Evolutionary conservation across 768 basidiomycete genomes (phyloP), one percentile per base, ranked within the genome.

Genomic region (Rhizopogon roseolus): DNA sequence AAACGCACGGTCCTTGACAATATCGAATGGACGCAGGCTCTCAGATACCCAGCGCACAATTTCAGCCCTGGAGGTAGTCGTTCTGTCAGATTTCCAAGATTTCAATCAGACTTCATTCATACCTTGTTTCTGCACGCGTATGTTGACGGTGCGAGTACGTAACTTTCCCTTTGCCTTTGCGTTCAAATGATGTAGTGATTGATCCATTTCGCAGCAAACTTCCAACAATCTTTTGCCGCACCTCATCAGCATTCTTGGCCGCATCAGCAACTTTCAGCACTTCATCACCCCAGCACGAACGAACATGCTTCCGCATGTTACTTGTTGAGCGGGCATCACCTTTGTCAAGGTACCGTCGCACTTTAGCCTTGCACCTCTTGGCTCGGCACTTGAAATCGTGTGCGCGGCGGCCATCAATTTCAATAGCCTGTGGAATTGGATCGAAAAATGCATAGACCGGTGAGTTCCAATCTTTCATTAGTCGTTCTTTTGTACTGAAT

Each of bases 211-310:
- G 19, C 13, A 41, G 45, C 13, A 45, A 6, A 13, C 43, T 1
- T 11, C 10, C 11, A 34, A 56, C 32, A 14, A 57, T 54, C 25
- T 49, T 55, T 5, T 32, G 48, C 22, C 5, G 36, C 0, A 41
- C 53, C 37, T 11, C 57, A 45, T 41, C 13, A 4, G 34, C 56
- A 32, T 60, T 54, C 17, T 61, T 62, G n/a, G n/a, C n/a, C 14
- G 62, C 54, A 1, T 68, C 54, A 1, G 34, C 52, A 3, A 49
- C 53, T 16, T 49, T 29, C 38, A 58, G 46, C 19, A 57, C 49
- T 1, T 61, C 64, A 2, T 54, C 46, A 0, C 73, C 71, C 70
- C 69, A 75, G 57, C 75, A 75, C 1, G 19, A 34, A n/a, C 57
- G 57, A 0, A 57, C 70, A 55, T 77, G 68, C 37, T 58, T 58